Base-by-base conservation (phyloP, 345 rosid genomes). In the Hibiscus trionum region DNA sequence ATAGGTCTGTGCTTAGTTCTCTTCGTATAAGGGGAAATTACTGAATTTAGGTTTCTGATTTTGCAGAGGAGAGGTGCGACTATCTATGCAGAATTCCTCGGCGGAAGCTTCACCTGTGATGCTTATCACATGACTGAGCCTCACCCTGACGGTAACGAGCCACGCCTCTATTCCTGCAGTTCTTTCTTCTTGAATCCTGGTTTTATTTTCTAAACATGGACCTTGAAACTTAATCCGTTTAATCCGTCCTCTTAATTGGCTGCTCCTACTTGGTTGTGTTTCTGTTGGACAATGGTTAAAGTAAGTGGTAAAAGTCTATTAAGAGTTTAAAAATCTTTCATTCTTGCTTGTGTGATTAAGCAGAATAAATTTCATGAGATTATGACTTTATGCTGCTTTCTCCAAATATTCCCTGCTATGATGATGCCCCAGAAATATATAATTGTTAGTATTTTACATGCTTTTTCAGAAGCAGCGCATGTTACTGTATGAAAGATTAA, bases 121-220 rank as follows among this genome's bases (percentile, higher is more conserved):
- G 98, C 98, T 31, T 87, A 91, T 83, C 98, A 94, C 82, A 90
- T 90, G 91, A 91, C 98, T 29, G 97, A 94, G 82, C 98, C 98
- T n/a, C 93, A 52, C 58, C 97, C 98, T 72, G 91, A 91, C 80
- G 97, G 98, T 90, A 84, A 73, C 57, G 50, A 70, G 70, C 61
- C 74, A 35, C 11, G 10, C 73, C 50, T 50, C 46, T 35, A 5
- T 7, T 61, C 15, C 69, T 65, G 72, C 37, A n/a, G 65, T 35
- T 19, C 42, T 69, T 33, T 19, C 11, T 35, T 57, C 24, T 17
- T 19, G 8, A 11, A 35, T 56, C 21, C 17, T 19, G 69, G 12
- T 19, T 33, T n/a, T n/a, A n/a, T n/a, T n/a, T n/a, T n/a, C n/a
- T n/a, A n/a, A n/a, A n/a, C n/a, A n/a, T n/a, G n/a, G n/a, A n/a